These are phyloP conservation scores for Fusarium liriodendri DNA, from an alignment of 2,329 filamentous ascomycete species.

Conservation along the genomic window DNA sequence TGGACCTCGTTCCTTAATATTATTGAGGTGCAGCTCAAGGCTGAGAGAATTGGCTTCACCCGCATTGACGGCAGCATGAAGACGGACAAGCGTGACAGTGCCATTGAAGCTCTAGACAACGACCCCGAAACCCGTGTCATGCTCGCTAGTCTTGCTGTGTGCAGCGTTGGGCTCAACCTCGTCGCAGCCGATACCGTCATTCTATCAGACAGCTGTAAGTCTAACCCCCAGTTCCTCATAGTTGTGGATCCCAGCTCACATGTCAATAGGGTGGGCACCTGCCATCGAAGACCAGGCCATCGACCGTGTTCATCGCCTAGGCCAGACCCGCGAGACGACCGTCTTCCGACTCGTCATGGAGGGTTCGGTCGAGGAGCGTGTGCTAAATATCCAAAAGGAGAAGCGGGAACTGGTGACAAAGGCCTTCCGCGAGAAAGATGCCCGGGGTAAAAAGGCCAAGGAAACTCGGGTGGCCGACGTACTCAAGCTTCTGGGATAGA, in stretches of 20 bases:
- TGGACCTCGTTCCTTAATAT: slow-evolving; percentile 82
- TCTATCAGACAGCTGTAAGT: slow-evolving; percentile 78
- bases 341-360: slow-evolving; percentile 88
- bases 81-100: slow-evolving; percentile 75
- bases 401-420: slow-evolving; percentile 83
- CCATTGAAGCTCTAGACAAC: slow-evolving; percentile 74
- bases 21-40: slow-evolving; percentile 74
- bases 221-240: no score
- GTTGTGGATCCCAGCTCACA: slow-evolving; percentile 13
- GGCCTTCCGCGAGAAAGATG: slow-evolving; percentile 79
- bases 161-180: slow-evolving; percentile 87
- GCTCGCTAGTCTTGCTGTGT: slow-evolving; percentile 84
- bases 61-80: slow-evolving; percentile 87
- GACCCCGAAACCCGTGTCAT: slow-evolving; percentile 78
- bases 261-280: slow-evolving; percentile 80
- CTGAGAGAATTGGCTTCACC: slow-evolving; percentile 70
- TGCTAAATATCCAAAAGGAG: slow-evolving; percentile 80
- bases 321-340: slow-evolving; percentile 81
- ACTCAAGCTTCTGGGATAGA: slow-evolving; percentile 57
- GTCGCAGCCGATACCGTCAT: slow-evolving; percentile 89
- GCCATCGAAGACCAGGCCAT: slow-evolving; percentile 93
- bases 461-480: slow-evolving; percentile 69
- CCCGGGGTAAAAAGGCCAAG: slow-evolving; percentile 63
- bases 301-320: slow-evolving; percentile 87
- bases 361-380: slow-evolving; percentile 81